Evolutionary conservation across 441 rosid genomes (phyloP).

Genomic region (Mallotus japonicus): DNA sequence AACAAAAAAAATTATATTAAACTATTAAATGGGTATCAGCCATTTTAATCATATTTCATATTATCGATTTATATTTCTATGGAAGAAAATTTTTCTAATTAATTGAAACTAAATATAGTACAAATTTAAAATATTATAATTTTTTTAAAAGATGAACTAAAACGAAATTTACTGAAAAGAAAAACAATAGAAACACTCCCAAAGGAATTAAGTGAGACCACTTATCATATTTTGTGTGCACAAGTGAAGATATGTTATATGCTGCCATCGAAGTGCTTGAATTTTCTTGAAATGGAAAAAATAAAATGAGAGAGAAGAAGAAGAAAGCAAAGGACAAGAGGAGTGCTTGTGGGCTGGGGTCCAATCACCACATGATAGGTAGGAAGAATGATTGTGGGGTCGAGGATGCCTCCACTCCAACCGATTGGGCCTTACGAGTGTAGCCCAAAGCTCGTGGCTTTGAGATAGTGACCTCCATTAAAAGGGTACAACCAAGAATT

Average conservation of each 20-base stretch:
- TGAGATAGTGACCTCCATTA: conserved; percentile 30
- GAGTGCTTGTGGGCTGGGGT: conserved; percentile 9
- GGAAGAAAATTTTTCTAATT: too few species aligned
- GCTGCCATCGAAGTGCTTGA: background rate
- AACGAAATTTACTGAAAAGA: too few species aligned
- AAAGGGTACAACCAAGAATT: background rate
- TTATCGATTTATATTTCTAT: too few species aligned
- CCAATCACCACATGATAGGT: conserved; percentile 18
- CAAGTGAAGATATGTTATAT: background rate
- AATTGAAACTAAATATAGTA: too few species aligned
- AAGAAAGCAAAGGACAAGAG: background rate
- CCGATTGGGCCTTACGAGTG: conserved; percentile 28
- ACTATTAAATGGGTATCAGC: too few species aligned
- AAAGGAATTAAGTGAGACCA: background rate
- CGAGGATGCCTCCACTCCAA: conserved; percentile 35
- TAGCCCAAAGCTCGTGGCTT: conserved; percentile 31
- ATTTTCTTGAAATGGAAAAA: conserved; percentile 16
- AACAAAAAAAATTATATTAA: too few species aligned
- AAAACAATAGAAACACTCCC: too few species aligned
- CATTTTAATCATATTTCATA: too few species aligned
- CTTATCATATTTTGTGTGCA: background rate
- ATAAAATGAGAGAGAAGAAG: too few species aligned
- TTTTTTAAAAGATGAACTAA: too few species aligned
- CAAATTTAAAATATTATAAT: too few species aligned
- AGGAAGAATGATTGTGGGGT: conserved; percentile 21